phyloP scores from a whole-genome alignment of 257 asterid genomes.

The Perilla frutescens region DNA sequence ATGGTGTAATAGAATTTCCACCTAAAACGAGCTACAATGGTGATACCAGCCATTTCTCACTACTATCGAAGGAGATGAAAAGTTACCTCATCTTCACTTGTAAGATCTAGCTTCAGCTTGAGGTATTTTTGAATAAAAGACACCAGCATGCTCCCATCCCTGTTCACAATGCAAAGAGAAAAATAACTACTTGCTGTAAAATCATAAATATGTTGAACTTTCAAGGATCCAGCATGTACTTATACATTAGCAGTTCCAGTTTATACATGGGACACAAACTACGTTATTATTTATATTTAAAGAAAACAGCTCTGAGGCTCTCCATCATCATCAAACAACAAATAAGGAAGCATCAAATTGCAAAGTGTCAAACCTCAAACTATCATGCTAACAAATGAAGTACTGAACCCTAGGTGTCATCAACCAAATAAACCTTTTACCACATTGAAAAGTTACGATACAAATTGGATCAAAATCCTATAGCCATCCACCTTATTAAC shows the following conservation, averaged over 20 bases:
- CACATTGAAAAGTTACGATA: neutral
- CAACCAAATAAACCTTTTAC: conserved; percentile 18
- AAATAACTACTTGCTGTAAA: neutral
- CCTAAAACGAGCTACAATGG: neutral
- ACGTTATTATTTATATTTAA: neutral
- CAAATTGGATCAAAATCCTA: neutral
- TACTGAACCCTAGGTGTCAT: neutral
- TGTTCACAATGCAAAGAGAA: conserved; percentile 45
- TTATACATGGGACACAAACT: neutral
- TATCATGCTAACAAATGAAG: neutral
- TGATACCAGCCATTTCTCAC: neutral
- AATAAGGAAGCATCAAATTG: neutral
- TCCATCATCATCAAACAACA: too few species aligned
- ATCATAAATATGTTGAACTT: neutral
- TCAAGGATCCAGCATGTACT: neutral
- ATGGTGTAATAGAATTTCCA: too few species aligned
- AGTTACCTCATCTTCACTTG: conserved; percentile 81
- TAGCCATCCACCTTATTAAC: neutral
- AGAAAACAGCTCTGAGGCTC: too few species aligned
- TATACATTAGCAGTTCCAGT: conserved; percentile 23
- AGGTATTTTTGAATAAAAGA: conserved; percentile 84
- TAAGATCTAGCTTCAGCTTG: conserved; percentile 77
- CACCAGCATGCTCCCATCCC: conserved; percentile 85
- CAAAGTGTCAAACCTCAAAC: neutral
- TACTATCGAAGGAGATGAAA: conserved; percentile 17